Percentiles rank a stretch among this genome's conserved stretches.
Conservation (phyloP, 163 green algal genomes). For the Scenedesmus sp. region DNA sequence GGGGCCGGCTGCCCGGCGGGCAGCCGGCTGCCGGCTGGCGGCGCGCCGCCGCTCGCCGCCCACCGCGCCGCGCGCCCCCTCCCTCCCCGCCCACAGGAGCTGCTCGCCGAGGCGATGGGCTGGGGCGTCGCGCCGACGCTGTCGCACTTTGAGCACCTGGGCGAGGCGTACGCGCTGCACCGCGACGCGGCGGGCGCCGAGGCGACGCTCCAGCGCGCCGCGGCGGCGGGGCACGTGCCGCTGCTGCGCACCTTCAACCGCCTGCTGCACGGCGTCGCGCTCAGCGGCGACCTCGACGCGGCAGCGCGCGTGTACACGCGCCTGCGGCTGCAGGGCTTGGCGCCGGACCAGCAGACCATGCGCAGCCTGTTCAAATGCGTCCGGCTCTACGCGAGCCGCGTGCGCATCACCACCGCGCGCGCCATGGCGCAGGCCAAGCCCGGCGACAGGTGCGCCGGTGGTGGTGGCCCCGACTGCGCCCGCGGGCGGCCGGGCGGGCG, state of each 20-base stretch:
- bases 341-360: conserved; percentile 38
- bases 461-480: too few relatives aligned
- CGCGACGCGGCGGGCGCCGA: neutral
- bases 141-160: conserved; percentile 19
- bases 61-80: neutral
- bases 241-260: conserved; percentile 27
- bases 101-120: conserved; percentile 33
- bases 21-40: neutral
- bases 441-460: conserved; percentile 31
- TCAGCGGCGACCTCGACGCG: neutral
- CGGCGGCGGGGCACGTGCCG: conserved; percentile 28
- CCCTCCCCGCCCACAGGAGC: neutral
- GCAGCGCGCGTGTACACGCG: conserved; percentile 10
- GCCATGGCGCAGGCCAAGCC: neutral
- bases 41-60: neutral
- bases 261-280: conserved; percentile 36
- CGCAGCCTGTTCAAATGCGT: conserved; percentile 23
- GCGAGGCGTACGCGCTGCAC: conserved; percentile 38
- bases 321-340: conserved; percentile 13
- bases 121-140: conserved; percentile 26
- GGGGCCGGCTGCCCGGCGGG: neutral
- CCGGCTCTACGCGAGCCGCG: conserved; percentile 24
- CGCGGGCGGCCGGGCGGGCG: too few relatives aligned
- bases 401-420: conserved; percentile 19
- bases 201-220: conserved; percentile 22